phyloP scores from a whole-genome alignment of 176 grass and related monocot genomes.

The Oryza punctata region DNA sequence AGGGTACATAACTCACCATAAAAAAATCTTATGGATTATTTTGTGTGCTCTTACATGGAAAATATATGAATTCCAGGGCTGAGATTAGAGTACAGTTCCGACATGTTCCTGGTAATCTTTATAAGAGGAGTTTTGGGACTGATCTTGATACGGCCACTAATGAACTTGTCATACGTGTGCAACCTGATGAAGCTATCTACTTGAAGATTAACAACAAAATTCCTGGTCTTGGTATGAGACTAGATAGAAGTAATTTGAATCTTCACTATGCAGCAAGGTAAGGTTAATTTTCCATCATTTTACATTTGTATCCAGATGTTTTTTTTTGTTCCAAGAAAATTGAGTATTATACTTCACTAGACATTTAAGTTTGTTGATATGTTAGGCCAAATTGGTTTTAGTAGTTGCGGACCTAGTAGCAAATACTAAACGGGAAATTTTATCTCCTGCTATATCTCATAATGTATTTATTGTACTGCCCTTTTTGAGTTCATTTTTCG shows the following conservation, averaged over 20 bases:
- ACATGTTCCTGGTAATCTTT: slow-evolving; percentile 93
- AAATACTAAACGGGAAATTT: background rate
- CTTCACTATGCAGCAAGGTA: slow-evolving; percentile 95
- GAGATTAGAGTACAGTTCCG: slow-evolving; percentile 97
- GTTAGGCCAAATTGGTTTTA: background rate
- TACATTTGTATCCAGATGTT: background rate
- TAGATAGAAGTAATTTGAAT: slow-evolving; percentile 96
- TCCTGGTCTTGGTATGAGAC: slow-evolving; percentile 85
- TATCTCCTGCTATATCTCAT: background rate
- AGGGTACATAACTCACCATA: background rate
- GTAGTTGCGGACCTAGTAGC: background rate
- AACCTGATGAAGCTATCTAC: slow-evolving; percentile 93
- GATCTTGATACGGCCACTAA: slow-evolving; percentile 89
- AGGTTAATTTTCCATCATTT: slow-evolving; percentile 30
- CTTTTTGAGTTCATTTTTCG: background rate
- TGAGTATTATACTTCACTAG: background rate
- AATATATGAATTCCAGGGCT: slow-evolving; percentile 50
- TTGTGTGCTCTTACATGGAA: slow-evolving; percentile 18
- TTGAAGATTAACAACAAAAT: slow-evolving; percentile 98
- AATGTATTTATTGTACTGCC: background rate
- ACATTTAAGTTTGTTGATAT: background rate
- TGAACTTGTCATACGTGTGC: slow-evolving; percentile 93
- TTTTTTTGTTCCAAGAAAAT: slow-evolving; percentile 14
- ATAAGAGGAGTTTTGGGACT: slow-evolving; percentile 82
- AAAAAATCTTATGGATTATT: background rate